phyloP scores from a whole-genome alignment of 78 protist species.

The Dictyostelium discoideum region DNA sequence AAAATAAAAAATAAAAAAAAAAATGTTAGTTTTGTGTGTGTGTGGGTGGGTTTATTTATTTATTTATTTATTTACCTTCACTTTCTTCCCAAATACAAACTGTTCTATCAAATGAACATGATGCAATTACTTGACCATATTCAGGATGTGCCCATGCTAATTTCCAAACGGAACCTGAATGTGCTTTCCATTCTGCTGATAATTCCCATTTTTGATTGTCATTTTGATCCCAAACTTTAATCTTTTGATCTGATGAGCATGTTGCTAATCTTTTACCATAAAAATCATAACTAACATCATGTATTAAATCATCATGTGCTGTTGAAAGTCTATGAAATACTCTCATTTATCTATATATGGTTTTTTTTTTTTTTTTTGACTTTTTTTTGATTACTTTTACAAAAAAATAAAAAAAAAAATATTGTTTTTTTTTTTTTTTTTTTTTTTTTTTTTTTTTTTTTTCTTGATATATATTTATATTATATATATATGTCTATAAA shows the following conservation, averaged over 20 bases:
- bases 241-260: slow-evolving; percentile 84
- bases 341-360: slow-evolving; percentile 7
- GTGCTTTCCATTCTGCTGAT: slow-evolving; percentile 88
- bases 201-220: slow-evolving; percentile 67
- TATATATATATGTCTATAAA: no score
- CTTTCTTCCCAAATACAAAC: slow-evolving; percentile 94
- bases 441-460: neutral
- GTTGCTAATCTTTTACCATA: slow-evolving; percentile 92
- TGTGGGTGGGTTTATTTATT: neutral
- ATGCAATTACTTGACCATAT: slow-evolving; percentile 92
- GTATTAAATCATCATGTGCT: slow-evolving; percentile 83
- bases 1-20: no score
- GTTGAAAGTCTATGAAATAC: slow-evolving; percentile 76
- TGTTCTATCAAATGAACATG: slow-evolving; percentile 91
- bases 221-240: slow-evolving; percentile 82
- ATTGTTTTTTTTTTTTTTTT: no score
- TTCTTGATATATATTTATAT: neutral
- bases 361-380: neutral
- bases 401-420: neutral
- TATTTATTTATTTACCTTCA: slow-evolving; percentile 6
- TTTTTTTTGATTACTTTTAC: neutral
- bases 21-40: neutral
- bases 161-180: slow-evolving; percentile 89
- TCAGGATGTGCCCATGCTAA: slow-evolving; percentile 96
- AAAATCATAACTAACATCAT: slow-evolving; percentile 88